Evolutionary conservation across 192 early-diverging fungal species (phyloP).

Genomic region (Dissophora globulifera): DNA sequence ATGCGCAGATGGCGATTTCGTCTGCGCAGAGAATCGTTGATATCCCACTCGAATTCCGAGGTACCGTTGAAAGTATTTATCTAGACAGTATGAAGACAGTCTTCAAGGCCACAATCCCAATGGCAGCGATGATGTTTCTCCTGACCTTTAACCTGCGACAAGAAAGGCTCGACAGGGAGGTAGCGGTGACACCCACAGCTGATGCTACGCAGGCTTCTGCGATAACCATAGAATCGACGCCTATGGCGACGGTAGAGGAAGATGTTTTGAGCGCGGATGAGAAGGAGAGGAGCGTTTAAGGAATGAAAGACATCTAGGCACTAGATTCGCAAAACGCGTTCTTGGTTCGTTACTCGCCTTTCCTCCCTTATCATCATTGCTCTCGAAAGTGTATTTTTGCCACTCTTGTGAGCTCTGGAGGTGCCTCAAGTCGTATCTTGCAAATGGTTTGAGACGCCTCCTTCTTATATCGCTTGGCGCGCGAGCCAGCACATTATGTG

Average conservation of each 20-base stretch:
- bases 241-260: background rate
- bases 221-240: background rate
- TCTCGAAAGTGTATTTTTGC: too few species aligned
- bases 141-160: constrained; percentile 39
- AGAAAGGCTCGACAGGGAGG: constrained; percentile 23
- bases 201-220: background rate
- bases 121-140: constrained; percentile 44
- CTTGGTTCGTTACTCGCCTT: too few species aligned
- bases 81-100: constrained; percentile 44
- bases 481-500: too few species aligned
- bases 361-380: too few species aligned
- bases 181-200: background rate
- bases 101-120: constrained; percentile 51
- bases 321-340: too few species aligned
- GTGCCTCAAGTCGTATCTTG: too few species aligned
- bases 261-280: background rate
- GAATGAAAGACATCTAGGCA: too few species aligned
- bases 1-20: too few species aligned
- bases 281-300: background rate
- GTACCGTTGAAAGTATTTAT: constrained; percentile 28
- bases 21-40: constrained; percentile 39
- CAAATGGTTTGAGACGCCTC: too few species aligned
- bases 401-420: too few species aligned
- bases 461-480: too few species aligned
- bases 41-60: constrained; percentile 18